Percentiles rank a stretch among this genome's conserved stretches.
Evolutionary conservation across 306 rosid genomes (phyloP).

Genomic region (Crataegus laevigata): DNA sequence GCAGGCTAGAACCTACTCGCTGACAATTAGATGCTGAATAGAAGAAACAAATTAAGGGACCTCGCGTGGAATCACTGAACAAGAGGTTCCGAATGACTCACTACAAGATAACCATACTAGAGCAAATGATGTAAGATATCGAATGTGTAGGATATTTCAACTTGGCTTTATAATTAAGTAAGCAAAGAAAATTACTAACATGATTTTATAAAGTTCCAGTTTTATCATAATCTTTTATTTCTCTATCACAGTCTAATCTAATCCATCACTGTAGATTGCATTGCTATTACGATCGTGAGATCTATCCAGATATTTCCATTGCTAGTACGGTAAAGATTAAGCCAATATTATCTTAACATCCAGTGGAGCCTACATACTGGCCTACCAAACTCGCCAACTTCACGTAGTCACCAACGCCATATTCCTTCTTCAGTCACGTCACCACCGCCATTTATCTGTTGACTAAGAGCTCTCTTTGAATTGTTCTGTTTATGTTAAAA

Average conservation of each 20-base stretch:
- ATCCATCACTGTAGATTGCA: constrained; percentile 64
- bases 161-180: not conserved
- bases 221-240: constrained; percentile 6
- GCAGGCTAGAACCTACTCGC: constrained; percentile 87
- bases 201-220: not conserved
- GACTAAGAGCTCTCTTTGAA: too few relatives aligned
- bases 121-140: constrained; percentile 98
- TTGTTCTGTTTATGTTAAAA: too few relatives aligned
- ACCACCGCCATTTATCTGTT: too few relatives aligned
- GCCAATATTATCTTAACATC: too few relatives aligned
- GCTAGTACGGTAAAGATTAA: too few relatives aligned
- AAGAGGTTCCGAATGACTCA: constrained; percentile 84
- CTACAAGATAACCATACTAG: constrained; percentile 65
- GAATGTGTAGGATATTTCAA: constrained; percentile 64
- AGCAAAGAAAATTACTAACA: not conserved
- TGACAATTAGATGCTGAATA: constrained; percentile 94
- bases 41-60: constrained; percentile 78
- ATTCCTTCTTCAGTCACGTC: too few relatives aligned
- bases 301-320: constrained; percentile 75
- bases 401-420: too few relatives aligned
- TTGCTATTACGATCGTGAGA: constrained; percentile 61
- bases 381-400: too few relatives aligned
- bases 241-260: constrained; percentile 21
- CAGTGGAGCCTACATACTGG: too few relatives aligned
- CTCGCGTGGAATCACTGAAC: constrained; percentile 83